phyloP scores from a whole-genome alignment of 208 protist genomes.

The Acanthamoeba healyi region DNA sequence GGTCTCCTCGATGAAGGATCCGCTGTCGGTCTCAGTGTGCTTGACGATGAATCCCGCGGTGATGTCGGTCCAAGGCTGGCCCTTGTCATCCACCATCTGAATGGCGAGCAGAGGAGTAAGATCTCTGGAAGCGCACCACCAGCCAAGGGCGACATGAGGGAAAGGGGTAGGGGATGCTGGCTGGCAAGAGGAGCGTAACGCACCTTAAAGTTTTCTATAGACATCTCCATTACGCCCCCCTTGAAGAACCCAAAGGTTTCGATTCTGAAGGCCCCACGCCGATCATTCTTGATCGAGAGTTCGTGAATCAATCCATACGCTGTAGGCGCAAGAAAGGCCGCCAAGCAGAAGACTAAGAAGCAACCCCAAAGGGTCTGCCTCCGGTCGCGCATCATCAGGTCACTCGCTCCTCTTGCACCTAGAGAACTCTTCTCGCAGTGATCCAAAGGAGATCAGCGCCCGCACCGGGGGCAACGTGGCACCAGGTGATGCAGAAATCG shows the following conservation, averaged over 20 bases:
- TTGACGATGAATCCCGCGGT: background rate
- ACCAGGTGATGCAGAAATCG: background rate
- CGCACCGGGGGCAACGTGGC: background rate
- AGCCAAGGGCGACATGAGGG: too few species aligned
- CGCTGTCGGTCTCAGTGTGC: constrained; percentile 24
- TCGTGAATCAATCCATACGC: constrained; percentile 11
- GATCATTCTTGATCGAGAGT: constrained; percentile 20
- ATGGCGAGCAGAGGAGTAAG: too few species aligned
- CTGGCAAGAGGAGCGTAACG: background rate
- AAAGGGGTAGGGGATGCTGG: background rate
- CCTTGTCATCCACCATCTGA: background rate
- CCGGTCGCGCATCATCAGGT: background rate
- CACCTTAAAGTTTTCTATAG: background rate
- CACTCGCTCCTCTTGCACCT: background rate
- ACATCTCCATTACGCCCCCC: background rate
- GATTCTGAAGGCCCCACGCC: background rate
- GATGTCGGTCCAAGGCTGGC: background rate
- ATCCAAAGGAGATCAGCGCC: too few species aligned
- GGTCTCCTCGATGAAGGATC: constrained; percentile 28
- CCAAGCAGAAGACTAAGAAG: constrained; percentile 27
- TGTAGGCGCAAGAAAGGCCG: background rate
- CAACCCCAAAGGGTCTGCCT: background rate
- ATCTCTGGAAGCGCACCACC: too few species aligned
- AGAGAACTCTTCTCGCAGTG: too few species aligned
- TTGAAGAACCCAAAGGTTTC: constrained; percentile 59